A percentile compares a stretch with the other conserved stretches of the same genome.
Conservation (phyloP, 441 rosid species). For the Erysimum cheiri region DNA sequence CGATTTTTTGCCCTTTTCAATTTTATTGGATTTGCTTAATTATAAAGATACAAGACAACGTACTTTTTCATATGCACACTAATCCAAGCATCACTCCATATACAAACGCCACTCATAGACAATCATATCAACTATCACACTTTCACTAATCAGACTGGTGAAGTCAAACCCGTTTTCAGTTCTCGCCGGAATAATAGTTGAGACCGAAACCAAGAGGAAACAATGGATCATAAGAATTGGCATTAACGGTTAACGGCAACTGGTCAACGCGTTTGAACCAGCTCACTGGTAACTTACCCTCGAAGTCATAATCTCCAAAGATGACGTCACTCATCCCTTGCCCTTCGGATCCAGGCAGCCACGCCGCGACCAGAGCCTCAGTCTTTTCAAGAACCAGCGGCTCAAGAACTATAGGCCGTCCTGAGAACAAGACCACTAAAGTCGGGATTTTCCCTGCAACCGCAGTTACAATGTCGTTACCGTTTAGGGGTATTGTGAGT, state of each 20-base stretch:
- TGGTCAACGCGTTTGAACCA: slow-evolving; percentile 27
- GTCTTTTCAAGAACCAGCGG: slow-evolving; percentile 5
- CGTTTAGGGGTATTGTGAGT: slow-evolving; percentile 11
- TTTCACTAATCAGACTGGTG: background rate
- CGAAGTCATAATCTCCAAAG: slow-evolving; percentile 26
- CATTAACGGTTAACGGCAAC: slow-evolving; percentile 21
- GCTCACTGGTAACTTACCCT: slow-evolving; percentile 17
- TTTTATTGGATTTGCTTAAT: background rate
- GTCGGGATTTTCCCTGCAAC: slow-evolving; percentile 23
- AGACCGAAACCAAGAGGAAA: slow-evolving; percentile 26
- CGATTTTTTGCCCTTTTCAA: background rate
- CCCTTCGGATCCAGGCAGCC: slow-evolving; percentile 27
- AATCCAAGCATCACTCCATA: background rate
- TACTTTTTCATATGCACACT: background rate
- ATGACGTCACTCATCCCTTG: slow-evolving; percentile 21
- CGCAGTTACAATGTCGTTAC: slow-evolving; percentile 11
- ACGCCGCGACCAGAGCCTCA: slow-evolving; percentile 26
- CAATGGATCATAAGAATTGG: slow-evolving; percentile 17
- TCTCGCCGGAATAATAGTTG: background rate
- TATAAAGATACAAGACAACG: background rate
- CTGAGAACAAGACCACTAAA: slow-evolving; percentile 14
- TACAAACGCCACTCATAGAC: background rate
- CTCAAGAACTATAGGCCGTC: slow-evolving; percentile 29
- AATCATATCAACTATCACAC: background rate
- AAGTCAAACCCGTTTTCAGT: slow-evolving; percentile 2